phyloP scores from a whole-genome alignment of 805 yeast species.

The Yueomyces sp. region DNA sequence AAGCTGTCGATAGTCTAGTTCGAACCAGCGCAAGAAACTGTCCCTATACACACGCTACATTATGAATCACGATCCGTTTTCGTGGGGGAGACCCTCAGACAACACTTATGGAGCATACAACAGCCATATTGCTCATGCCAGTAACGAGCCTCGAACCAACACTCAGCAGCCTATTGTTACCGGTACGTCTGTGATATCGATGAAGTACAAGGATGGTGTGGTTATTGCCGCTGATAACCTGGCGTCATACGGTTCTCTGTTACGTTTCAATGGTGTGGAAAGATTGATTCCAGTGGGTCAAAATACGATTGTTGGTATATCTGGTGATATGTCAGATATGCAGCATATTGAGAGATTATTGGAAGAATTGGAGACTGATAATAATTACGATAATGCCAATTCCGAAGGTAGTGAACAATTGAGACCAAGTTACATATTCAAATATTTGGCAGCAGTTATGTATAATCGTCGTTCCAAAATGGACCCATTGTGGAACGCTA shows the following conservation, averaged over 20 bases:
- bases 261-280: slow-evolving; percentile 75
- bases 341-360: slow-evolving; percentile 67
- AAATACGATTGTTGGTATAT: slow-evolving; percentile 79
- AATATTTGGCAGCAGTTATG: slow-evolving; percentile 71
- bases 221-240: slow-evolving; percentile 90
- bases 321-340: slow-evolving; percentile 91
- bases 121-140: slow-evolving; percentile 55
- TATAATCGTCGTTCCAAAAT: slow-evolving; percentile 82
- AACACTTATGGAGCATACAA: slow-evolving; percentile 74
- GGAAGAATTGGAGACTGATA: slow-evolving; percentile 68
- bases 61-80: slow-evolving; percentile 91
- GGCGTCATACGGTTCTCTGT: slow-evolving; percentile 86
- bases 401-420: slow-evolving; percentile 41
- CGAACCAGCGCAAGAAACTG: too few species aligned
- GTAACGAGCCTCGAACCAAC: slow-evolving; percentile 58
- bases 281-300: slow-evolving; percentile 75
- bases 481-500: slow-evolving; percentile 94
- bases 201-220: slow-evolving; percentile 83
- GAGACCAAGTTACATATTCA: slow-evolving; percentile 80
- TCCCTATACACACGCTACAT: not conserved
- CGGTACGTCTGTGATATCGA: slow-evolving; percentile 88
- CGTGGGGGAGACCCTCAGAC: slow-evolving; percentile 92
- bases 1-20: too few species aligned
- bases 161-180: slow-evolving; percentile 94
- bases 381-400: slow-evolving; percentile 51